These are phyloP conservation scores for Monosporozyma servazzii DNA, from an alignment of 805 yeast species.

Conservation along the genomic window DNA sequence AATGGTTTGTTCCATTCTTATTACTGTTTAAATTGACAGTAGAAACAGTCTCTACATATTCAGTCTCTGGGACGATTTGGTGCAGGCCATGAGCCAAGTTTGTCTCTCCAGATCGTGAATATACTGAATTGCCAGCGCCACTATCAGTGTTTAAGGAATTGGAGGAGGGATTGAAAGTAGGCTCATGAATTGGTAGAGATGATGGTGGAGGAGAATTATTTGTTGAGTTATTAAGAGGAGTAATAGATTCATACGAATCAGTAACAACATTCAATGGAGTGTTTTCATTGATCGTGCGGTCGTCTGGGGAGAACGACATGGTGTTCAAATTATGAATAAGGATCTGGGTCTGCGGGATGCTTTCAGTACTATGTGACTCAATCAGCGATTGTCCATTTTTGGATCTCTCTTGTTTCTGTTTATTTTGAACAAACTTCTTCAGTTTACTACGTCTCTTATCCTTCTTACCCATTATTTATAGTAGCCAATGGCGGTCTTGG, in stretches of 20 bases:
- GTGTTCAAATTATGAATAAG: not conserved
- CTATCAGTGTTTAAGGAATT: not conserved
- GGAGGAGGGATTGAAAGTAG: not conserved
- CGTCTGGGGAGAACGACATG: not conserved
- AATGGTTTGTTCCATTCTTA: not conserved
- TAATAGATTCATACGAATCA: not conserved
- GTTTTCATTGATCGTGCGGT: not conserved
- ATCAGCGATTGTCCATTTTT: not conserved
- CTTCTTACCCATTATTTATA: conserved; percentile 9
- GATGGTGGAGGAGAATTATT: not conserved
- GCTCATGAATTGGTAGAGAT: not conserved
- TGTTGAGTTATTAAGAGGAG: not conserved
- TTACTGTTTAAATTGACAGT: not conserved
- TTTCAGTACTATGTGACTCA: not conserved
- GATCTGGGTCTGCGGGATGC: not conserved
- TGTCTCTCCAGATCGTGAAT: not conserved
- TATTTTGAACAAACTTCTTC: conserved; percentile 8
- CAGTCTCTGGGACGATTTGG: not conserved
- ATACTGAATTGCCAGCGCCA: not conserved
- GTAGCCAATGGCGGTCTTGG: not conserved
- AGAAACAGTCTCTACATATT: not conserved
- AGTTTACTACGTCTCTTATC: conserved; percentile 13
- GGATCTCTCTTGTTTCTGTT: not conserved
- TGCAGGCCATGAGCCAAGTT: not conserved
- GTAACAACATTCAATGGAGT: conserved; percentile 1